Base-by-base conservation (phyloP, 495 filamentous ascomycete genomes). In the Aspergillus heteromorphus region DNA sequence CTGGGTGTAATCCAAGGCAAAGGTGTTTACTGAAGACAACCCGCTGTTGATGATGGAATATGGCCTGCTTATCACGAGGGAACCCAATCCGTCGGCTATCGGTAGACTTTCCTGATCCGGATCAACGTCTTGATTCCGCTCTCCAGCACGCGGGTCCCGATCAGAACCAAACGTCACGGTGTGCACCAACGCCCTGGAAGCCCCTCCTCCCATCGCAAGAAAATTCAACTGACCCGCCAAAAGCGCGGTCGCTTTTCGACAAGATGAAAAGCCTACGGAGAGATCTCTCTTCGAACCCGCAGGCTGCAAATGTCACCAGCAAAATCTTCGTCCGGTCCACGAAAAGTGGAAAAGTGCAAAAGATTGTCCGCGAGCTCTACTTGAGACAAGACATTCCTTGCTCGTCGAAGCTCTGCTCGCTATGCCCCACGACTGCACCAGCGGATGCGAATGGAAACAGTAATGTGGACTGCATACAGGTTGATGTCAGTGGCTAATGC, bases 321-420 rank as follows among this genome's bases (percentile, higher is more conserved):
- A 95, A 97, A 74, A 81, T 93, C 58, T 99, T 91, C 62, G 87
- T 97, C 56, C 78, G 93, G 53, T 96, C 93, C 23, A 92, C 91
- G 16, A 92, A 87, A 69, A 89, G 82, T 70, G 93, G 93, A 64
- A 97, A 96, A 75, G 93, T 97, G 54, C 91, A 96, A 73, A 98
- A 99, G 75, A 92, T 99, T 68, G 95, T 97, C 55, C 84, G 91
- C 43, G 93, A 99, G 77, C 75, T 97, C 49, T 97, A 99, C 73
- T 79, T 99, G 27, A 83, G 93, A 62, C 85, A 90, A 75, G 95
- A 99, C 68, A 97, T 97, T 60, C 93, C 93, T 29, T 99, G 93
- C 73, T 99, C 95, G 14, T 97, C 92, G 2, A 86, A 82, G 68
- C 79, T 97, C 45, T 99, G 93, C 74, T 74, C 79, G 40, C 67